Conservation (phyloP, 768 basidiomycete genomes). For the Tricholoma terreum region DNA sequence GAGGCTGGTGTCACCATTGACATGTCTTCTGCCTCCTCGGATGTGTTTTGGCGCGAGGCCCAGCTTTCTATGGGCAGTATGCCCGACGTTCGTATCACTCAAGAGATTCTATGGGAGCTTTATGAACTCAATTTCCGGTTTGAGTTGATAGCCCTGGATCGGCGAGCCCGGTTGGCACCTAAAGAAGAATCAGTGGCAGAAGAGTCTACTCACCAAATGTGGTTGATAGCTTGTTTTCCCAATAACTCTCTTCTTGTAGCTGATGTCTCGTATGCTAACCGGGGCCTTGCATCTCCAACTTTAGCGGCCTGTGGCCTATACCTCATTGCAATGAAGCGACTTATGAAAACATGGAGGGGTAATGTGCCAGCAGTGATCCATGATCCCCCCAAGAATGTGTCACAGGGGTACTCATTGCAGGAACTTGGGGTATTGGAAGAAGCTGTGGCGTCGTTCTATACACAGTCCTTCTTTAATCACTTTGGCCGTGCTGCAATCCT, state of each 20-base stretch:
- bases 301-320: not conserved
- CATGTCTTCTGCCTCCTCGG: not conserved
- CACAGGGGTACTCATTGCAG: not conserved
- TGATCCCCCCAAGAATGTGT: too few species aligned
- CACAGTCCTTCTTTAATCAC: not conserved
- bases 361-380: too few species aligned
- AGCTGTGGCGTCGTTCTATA: not conserved
- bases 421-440: not conserved
- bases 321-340: not conserved
- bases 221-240: not conserved
- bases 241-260: not conserved
- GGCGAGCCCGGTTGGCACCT: not conserved
- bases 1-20: not conserved
- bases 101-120: conserved; percentile 5
- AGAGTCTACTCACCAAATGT: too few species aligned
- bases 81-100: not conserved
- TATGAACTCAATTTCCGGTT: conserved; percentile 2
- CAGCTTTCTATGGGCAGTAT: not conserved
- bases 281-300: not conserved
- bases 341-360: not conserved
- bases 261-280: not conserved
- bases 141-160: conserved; percentile 1
- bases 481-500: conserved; percentile 2
- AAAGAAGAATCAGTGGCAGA: not conserved
- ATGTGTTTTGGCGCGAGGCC: not conserved